These are phyloP conservation scores for Garcia nutans DNA, from an alignment of 345 rosid genomes.

Conservation along the genomic window DNA sequence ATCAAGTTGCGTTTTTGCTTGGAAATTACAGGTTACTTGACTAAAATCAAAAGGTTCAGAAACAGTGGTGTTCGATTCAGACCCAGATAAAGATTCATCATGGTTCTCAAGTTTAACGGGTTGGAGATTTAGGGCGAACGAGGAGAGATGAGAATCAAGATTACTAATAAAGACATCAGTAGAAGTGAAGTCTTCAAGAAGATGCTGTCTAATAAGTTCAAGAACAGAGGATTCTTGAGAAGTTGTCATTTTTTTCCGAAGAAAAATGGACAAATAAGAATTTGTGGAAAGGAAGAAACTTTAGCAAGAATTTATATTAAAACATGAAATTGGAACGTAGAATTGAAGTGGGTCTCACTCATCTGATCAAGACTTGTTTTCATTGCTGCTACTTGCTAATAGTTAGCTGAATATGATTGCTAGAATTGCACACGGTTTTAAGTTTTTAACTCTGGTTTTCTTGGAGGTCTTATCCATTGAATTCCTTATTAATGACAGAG, in stretches of 20 bases:
- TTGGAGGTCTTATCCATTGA: background rate
- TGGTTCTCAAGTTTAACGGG: slow-evolving; percentile 33
- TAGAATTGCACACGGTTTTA: background rate
- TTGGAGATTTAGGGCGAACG: slow-evolving; percentile 25
- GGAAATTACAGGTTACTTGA: slow-evolving; percentile 5
- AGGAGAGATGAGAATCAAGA: slow-evolving; percentile 26
- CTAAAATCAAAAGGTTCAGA: slow-evolving; percentile 17
- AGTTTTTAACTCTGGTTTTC: background rate
- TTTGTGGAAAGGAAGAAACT: background rate
- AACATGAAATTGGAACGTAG: too few species aligned
- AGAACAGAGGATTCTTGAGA: slow-evolving; percentile 37
- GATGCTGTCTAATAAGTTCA: slow-evolving; percentile 49
- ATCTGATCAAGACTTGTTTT: background rate
- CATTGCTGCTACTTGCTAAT: too few species aligned
- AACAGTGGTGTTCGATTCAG: slow-evolving; percentile 38
- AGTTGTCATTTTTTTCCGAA: slow-evolving; percentile 26
- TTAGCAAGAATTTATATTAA: background rate
- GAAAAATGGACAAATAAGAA: background rate
- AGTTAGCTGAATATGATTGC: too few species aligned
- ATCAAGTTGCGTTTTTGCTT: slow-evolving; percentile 25
- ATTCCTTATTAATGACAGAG: background rate
- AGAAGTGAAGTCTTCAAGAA: slow-evolving; percentile 55
- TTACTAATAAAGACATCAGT: slow-evolving; percentile 38
- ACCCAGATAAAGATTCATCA: slow-evolving; percentile 22
- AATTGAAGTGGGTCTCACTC: background rate